Evolutionary conservation across 2,329 filamentous ascomycete species (phyloP).

Genomic region (Dactylonectria macrodidyma): DNA sequence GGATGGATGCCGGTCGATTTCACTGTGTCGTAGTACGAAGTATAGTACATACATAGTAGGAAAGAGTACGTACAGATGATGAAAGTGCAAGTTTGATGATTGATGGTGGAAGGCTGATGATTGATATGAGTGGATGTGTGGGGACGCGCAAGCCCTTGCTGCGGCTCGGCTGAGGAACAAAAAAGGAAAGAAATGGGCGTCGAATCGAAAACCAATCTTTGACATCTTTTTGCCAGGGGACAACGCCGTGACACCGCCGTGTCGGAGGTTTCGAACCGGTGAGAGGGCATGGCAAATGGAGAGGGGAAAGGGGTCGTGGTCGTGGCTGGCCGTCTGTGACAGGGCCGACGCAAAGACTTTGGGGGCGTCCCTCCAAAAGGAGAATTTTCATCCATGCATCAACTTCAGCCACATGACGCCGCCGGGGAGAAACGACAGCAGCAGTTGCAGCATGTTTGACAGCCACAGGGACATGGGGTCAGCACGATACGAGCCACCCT

Average conservation of each 20-base stretch:
- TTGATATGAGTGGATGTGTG: constrained; percentile 22
- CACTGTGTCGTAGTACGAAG: background rate
- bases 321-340: constrained; percentile 10
- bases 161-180: constrained; percentile 16
- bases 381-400: constrained; percentile 28
- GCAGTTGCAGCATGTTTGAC: constrained; percentile 17
- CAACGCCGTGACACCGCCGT: constrained; percentile 8
- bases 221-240: background rate
- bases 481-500: constrained; percentile 28
- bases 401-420: constrained; percentile 20
- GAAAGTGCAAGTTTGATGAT: background rate
- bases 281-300: constrained; percentile 8
- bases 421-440: background rate
- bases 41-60: no score
- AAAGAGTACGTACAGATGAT: no score
- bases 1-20: constrained; percentile 39
- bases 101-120: constrained; percentile 8
- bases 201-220: constrained; percentile 24
- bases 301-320: constrained; percentile 6
- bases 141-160: constrained; percentile 10
- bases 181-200: constrained; percentile 10
- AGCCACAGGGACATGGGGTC: constrained; percentile 19
- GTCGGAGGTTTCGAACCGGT: constrained; percentile 29
- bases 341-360: constrained; percentile 18
- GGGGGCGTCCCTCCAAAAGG: constrained; percentile 18